Conservation (phyloP, 345 rosid genomes). For the Durio zibethinus region DNA sequence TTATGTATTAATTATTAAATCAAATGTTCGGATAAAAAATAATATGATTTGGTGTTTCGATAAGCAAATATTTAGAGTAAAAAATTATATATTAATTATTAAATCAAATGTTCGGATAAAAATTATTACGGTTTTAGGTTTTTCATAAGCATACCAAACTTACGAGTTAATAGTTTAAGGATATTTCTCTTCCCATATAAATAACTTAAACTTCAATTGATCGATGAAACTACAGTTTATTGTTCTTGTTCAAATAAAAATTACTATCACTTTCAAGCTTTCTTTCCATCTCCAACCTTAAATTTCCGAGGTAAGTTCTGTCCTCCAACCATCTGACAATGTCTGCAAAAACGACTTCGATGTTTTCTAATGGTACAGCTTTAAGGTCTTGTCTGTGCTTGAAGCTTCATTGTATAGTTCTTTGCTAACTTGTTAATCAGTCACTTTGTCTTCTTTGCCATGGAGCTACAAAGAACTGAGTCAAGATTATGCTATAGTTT, state of each 20-base stretch:
- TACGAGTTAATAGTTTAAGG: not conserved
- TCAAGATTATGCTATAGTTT: no score
- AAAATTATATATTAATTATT: not conserved
- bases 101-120: not conserved
- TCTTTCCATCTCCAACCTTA: slow-evolving; percentile 24
- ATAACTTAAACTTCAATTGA: not conserved
- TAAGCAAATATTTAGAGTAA: no score
- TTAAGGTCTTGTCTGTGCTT: slow-evolving; percentile 68
- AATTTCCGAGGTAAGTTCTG: slow-evolving; percentile 22
- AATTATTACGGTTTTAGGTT: not conserved
- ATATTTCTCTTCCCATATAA: not conserved
- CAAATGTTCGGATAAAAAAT: no score
- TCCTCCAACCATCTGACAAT: slow-evolving; percentile 56
- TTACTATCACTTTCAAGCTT: slow-evolving; percentile 20
- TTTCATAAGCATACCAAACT: not conserved
- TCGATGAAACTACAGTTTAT: not conserved
- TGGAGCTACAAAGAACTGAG: no score
- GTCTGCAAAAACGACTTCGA: slow-evolving; percentile 53
- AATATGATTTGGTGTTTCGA: no score
- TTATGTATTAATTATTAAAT: no score
- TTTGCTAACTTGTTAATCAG: slow-evolving; percentile 52
- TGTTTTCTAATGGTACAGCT: slow-evolving; percentile 54
- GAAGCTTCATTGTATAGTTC: slow-evolving; percentile 44
- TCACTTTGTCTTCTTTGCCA: no score
- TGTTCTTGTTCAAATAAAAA: not conserved